Conservation (phyloP, 2,329 filamentous ascomycete species). For the Monilinia fructicola region DNA sequence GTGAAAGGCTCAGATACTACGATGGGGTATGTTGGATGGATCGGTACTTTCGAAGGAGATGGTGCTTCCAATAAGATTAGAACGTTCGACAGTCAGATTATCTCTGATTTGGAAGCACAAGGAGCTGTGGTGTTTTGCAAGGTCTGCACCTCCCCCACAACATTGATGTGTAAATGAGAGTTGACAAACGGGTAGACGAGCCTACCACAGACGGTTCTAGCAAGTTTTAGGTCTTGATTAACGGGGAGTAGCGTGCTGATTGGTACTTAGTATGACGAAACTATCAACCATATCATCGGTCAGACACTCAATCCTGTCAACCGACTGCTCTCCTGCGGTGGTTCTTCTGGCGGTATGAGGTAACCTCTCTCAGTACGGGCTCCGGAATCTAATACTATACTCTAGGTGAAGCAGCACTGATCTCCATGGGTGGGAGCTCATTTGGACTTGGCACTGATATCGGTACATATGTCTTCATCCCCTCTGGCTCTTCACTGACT, state of each 20-base stretch:
- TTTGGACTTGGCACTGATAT: constrained; percentile 37
- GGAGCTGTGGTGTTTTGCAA: constrained; percentile 43
- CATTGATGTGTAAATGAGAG: background rate
- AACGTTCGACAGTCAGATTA: constrained; percentile 49
- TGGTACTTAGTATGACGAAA: constrained; percentile 40
- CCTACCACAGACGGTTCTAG: constrained; percentile 41
- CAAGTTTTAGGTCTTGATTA: background rate
- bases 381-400: background rate
- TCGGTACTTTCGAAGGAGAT: constrained; percentile 51
- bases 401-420: constrained; percentile 34
- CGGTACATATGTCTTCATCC: constrained; percentile 19
- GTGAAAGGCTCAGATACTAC: constrained; percentile 34
- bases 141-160: constrained; percentile 6
- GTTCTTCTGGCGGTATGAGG: constrained; percentile 54
- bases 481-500: background rate
- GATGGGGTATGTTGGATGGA: constrained; percentile 59
- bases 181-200: constrained; percentile 36
- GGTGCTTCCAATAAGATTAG: constrained; percentile 48
- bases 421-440: constrained; percentile 30
- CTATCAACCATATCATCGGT: constrained; percentile 44
- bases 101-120: constrained; percentile 40
- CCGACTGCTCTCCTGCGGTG: constrained; percentile 56
- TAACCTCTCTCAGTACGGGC: background rate
- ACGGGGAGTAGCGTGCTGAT: background rate
- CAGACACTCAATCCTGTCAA: constrained; percentile 57